Evolutionary conservation across 176 grass and related monocot species (phyloP), one percentile per base, ranked within the genome.

Genomic region (Eleusine indica): DNA sequence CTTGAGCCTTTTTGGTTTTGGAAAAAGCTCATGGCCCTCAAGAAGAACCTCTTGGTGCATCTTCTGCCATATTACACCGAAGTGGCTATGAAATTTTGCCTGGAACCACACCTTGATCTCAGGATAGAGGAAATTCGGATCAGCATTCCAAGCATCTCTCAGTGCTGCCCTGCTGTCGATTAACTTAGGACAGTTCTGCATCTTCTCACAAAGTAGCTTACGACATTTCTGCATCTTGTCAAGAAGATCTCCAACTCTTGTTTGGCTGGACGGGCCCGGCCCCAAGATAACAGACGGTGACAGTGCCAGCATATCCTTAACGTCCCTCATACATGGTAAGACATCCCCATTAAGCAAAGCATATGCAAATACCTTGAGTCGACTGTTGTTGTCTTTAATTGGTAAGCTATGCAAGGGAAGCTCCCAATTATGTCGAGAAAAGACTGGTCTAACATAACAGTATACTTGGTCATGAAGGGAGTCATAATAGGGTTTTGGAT

Each of bases 261-360:
- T 86, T 84, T 92, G 90, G 9, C 71, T 87, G 53, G 79, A 46
- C 70, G 85, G 85, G 7, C 74, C 90, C n/a, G 92, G 75, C 15
- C 74, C 90, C n/a, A 96, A 68, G 11, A 94, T 38, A 86, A 62
- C 75, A 73, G 74, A 96, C 64, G 93, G 84, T 67, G 96, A 88
- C 56, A 89, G 35, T 29, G 76, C 61, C 35, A 99, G 84, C 67
- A 87, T 87, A 76, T 94, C 90, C 28, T 92, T 88, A 81, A 72
- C 83, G 63, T 77, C 75, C 81, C 74, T 87, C 75, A 99, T 72
- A 77, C 97, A 99, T 81, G 97, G 97, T 68, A 99, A 72, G 7
- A 94, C 93, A 78, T 96, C 76, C 41, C 93, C 96, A 89, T 99
- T 89, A 22, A 99, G 97, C 78, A 94, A 87, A 77, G 93, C 89